Percentiles rank a stretch among this genome's conserved stretches.
Evolutionary conservation across 108 stramenopile species (phyloP).

Genomic region (Pseudonitzschia pungens): DNA sequence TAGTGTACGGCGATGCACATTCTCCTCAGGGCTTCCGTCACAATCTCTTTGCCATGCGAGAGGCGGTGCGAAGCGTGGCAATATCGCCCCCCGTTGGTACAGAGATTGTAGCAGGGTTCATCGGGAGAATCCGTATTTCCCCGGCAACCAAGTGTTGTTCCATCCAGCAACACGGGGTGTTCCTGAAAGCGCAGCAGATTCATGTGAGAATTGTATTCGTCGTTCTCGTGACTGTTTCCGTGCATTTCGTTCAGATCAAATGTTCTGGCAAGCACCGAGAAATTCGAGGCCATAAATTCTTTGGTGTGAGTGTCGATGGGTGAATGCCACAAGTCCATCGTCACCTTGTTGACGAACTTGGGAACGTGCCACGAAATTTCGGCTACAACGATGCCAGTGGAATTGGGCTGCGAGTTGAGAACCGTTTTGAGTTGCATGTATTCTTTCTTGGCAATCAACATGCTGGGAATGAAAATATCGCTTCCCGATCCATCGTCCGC

Average conservation of each 20-base stretch:
- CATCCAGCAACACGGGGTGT: conserved; percentile 24
- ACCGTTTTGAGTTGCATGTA: conserved; percentile 62
- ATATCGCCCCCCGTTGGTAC: conserved; percentile 93
- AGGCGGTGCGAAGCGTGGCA: conserved; percentile 77
- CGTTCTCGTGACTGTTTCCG: conserved; percentile 15
- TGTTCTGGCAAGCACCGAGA: conserved; percentile 65
- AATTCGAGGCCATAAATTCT: conserved; percentile 67
- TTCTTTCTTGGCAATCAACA: conserved; percentile 79
- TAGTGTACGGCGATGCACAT: conserved; percentile 83
- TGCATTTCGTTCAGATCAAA: conserved; percentile 45
- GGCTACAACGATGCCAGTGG: conserved; percentile 50
- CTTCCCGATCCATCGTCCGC: conserved; percentile 88
- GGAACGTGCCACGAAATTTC: conserved; percentile 90
- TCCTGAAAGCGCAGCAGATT: conserved; percentile 14
- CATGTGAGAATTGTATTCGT: not conserved
- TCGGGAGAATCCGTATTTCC: conserved; percentile 4
- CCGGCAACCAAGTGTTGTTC: conserved; percentile 21
- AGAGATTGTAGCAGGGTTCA: conserved; percentile 47
- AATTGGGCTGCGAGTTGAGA: conserved; percentile 43
- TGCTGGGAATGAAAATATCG: conserved; percentile 85
- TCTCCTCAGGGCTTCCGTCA: conserved; percentile 80
- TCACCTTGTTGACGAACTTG: conserved; percentile 81
- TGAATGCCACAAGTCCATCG: conserved; percentile 86
- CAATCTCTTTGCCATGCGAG: conserved; percentile 83
- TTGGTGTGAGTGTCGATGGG: conserved; percentile 62